phyloP scores from a whole-genome alignment of 148 eudicot genomes.

The Dysphania ambrosioides region DNA sequence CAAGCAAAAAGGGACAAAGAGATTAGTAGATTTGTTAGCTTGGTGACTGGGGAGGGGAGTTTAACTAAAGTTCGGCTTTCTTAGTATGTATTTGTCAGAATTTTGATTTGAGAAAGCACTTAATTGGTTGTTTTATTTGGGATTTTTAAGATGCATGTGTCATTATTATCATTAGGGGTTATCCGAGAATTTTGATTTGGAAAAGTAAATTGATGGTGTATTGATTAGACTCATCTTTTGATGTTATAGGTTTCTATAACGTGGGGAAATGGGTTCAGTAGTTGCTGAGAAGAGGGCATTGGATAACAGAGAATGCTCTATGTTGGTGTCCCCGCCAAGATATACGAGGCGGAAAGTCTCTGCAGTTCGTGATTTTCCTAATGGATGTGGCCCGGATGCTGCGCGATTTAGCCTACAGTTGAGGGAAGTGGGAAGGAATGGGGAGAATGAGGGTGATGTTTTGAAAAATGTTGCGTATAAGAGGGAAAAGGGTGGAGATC shows the following conservation, averaged over 20 bases:
- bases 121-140: not conserved
- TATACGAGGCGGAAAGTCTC: slow-evolving; percentile 23
- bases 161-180: not conserved
- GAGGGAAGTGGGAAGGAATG: not conserved
- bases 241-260: not conserved
- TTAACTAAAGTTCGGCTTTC: not conserved
- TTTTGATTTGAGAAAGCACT: not conserved
- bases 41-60: too few species aligned
- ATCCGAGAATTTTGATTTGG: not conserved
- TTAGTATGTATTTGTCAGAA: not conserved
- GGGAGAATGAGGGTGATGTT: slow-evolving; percentile 2
- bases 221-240: not conserved
- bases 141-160: not conserved
- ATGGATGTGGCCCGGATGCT: slow-evolving; percentile 62
- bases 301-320: slow-evolving; percentile 5
- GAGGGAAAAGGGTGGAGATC: slow-evolving; percentile 1
- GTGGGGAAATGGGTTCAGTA: slow-evolving; percentile 19
- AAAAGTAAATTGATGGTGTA: not conserved
- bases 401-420: not conserved
- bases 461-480: not conserved
- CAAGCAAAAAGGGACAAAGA: too few species aligned
- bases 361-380: slow-evolving; percentile 63
- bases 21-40: not conserved
- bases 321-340: slow-evolving; percentile 9
- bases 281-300: slow-evolving; percentile 9